Evolutionary conservation across 106 monocot species (phyloP).

Genomic region (Apostasia ramifera): DNA sequence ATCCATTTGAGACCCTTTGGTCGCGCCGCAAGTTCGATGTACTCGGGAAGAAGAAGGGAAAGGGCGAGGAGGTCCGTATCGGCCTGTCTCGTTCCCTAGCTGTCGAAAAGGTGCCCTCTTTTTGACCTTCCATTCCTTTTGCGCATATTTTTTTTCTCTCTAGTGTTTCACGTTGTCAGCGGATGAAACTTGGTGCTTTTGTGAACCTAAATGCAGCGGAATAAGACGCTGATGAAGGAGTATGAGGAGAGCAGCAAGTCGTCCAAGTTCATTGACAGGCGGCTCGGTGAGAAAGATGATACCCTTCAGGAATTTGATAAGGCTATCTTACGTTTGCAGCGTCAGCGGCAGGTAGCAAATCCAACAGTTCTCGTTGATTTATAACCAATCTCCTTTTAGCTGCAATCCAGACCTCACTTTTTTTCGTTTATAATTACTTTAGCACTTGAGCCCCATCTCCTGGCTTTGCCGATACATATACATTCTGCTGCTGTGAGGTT

Average conservation of each 20-base stretch:
- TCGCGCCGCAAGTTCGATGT: constrained; percentile 71
- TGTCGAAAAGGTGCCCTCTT: constrained; percentile 48
- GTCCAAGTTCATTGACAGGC: constrained; percentile 61
- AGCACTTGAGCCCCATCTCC: no score
- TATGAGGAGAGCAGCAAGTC: constrained; percentile 72
- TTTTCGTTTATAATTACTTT: no score
- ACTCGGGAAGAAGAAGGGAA: constrained; percentile 58
- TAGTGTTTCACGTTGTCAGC: neutral
- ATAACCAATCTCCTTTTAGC: no score
- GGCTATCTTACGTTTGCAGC: constrained; percentile 68
- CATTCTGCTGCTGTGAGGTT: no score
- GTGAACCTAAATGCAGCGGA: constrained; percentile 40
- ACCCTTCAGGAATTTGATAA: constrained; percentile 77
- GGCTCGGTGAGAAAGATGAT: constrained; percentile 79
- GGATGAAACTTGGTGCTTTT: neutral
- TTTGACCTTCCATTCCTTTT: neutral
- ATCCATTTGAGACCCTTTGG: constrained; percentile 88
- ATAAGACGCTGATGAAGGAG: constrained; percentile 79
- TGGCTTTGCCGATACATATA: no score
- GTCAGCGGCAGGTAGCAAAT: constrained; percentile 51
- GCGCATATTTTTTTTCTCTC: neutral
- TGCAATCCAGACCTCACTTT: no score
- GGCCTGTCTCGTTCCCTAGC: constrained; percentile 56
- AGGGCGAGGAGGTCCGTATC: constrained; percentile 62
- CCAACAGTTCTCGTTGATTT: no score